phyloP scores from a whole-genome alignment of 345 rosid species.

The Salix arbutifolia region DNA sequence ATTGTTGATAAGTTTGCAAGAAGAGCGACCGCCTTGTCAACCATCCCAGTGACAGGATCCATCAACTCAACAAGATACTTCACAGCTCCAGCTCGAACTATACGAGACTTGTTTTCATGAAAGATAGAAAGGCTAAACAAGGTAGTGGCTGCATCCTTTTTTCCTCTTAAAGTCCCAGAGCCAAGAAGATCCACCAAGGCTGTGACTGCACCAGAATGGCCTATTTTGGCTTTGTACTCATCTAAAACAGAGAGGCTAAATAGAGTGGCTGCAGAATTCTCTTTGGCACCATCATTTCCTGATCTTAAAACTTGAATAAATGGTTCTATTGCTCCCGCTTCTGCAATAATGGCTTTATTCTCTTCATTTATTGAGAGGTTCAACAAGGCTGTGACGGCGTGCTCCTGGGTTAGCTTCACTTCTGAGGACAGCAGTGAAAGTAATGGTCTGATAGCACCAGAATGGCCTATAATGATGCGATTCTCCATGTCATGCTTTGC shows the following conservation, averaged over 20 bases:
- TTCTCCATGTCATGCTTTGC: conserved; percentile 66
- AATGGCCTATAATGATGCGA: conserved; percentile 58
- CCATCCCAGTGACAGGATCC: conserved; percentile 71
- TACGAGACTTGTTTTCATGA: conserved; percentile 90
- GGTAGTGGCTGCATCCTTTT: conserved; percentile 90
- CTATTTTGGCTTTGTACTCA: conserved; percentile 70
- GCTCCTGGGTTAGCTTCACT: conserved; percentile 69
- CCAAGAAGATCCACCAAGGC: conserved; percentile 75
- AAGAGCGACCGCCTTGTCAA: conserved; percentile 87
- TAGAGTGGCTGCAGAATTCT: conserved; percentile 84
- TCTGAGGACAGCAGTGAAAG: conserved; percentile 66
- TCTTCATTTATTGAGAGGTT: conserved; percentile 81
- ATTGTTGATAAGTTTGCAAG: conserved; percentile 78
- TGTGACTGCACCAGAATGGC: conserved; percentile 76
- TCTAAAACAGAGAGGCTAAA: conserved; percentile 76
- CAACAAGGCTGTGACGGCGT: conserved; percentile 79
- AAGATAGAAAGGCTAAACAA: conserved; percentile 84
- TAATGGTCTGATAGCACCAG: conserved; percentile 63
- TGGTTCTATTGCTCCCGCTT: conserved; percentile 69
- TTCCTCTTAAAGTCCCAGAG: conserved; percentile 79
- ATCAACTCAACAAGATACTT: conserved; percentile 71
- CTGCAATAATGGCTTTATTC: conserved; percentile 68
- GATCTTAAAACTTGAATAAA: conserved; percentile 69
- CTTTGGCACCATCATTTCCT: conserved; percentile 79
- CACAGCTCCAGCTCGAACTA: conserved; percentile 90